phyloP scores from a whole-genome alignment of 2,329 filamentous ascomycete species.

The Biscogniauxia marginata region DNA sequence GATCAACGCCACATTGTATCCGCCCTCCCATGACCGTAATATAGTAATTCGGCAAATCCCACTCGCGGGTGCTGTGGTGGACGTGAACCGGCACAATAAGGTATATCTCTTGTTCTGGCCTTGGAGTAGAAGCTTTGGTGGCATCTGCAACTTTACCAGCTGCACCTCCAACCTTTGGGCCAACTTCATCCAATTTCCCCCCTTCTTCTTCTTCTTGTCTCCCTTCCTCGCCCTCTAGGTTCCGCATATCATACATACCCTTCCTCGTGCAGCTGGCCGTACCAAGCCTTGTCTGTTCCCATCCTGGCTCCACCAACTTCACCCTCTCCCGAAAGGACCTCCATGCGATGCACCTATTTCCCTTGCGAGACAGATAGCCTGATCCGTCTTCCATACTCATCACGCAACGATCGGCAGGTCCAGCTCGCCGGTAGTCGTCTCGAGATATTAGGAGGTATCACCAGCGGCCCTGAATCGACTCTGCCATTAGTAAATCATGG shows the following conservation, averaged over 20 bases:
- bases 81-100: not conserved
- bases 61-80: not conserved
- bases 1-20: not conserved
- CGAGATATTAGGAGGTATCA: constrained; percentile 2
- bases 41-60: not conserved
- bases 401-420: constrained; percentile 1
- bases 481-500: constrained; percentile 33
- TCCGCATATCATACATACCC: too few relatives aligned
- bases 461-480: not conserved
- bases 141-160: not conserved
- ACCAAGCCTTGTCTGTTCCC: too few relatives aligned
- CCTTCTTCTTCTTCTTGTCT: not conserved
- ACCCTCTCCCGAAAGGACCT: constrained; percentile 1
- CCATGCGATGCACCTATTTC: constrained; percentile 28
- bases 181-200: not conserved
- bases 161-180: not conserved
- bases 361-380: constrained; percentile 18
- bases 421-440: constrained; percentile 10
- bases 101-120: not conserved
- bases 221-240: not conserved
- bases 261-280: too few relatives aligned
- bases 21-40: not conserved
- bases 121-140: not conserved
- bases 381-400: not conserved
- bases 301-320: not conserved